Conservation (phyloP, 2,329 filamentous ascomycete genomes). For the Colletotrichum horii region DNA sequence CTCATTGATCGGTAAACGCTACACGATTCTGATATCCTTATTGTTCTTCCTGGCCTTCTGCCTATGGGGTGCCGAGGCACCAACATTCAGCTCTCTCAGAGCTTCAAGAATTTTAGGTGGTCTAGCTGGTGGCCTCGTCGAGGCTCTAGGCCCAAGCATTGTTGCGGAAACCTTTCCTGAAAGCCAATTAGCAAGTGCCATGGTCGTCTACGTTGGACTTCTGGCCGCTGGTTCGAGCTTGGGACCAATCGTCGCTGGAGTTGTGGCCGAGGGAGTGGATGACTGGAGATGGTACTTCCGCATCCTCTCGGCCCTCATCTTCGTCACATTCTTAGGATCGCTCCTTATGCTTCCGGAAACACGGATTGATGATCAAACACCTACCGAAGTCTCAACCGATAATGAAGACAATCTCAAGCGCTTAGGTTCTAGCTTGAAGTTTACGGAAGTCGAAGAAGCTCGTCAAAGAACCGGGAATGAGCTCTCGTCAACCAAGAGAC, state of each 20-base stretch:
- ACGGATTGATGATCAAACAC: neutral
- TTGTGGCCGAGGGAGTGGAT: constrained; percentile 7
- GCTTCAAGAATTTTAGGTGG: constrained; percentile 16
- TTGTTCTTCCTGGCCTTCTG: constrained; percentile 19
- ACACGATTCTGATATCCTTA: constrained; percentile 26
- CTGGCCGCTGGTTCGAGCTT: constrained; percentile 23
- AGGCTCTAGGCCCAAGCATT: constrained; percentile 24
- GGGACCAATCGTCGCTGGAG: constrained; percentile 23
- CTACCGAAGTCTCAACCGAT: neutral
- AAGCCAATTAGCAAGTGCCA: constrained; percentile 23
- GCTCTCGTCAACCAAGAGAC: neutral
- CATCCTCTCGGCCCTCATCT: constrained; percentile 17
- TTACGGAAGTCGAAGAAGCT: neutral
- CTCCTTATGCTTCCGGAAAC: constrained; percentile 26
- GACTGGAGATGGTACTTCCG: constrained; percentile 26
- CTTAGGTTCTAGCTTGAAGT: neutral
- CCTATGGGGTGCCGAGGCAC: constrained; percentile 22
- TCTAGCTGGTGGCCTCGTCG: constrained; percentile 20
- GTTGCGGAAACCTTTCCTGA: constrained; percentile 23
- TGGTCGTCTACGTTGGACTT: constrained; percentile 27
- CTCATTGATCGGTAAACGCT: constrained; percentile 25
- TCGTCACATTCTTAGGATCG: constrained; percentile 17
- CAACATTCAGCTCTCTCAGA: constrained; percentile 15
- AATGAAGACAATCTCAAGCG: neutral
- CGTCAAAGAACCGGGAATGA: neutral